A percentile compares a stretch with the other conserved stretches of the same genome.
These are phyloP conservation scores for Parathielavia hyrcaniae DNA, from an alignment of 495 filamentous ascomycete species.

Conservation along the genomic window DNA sequence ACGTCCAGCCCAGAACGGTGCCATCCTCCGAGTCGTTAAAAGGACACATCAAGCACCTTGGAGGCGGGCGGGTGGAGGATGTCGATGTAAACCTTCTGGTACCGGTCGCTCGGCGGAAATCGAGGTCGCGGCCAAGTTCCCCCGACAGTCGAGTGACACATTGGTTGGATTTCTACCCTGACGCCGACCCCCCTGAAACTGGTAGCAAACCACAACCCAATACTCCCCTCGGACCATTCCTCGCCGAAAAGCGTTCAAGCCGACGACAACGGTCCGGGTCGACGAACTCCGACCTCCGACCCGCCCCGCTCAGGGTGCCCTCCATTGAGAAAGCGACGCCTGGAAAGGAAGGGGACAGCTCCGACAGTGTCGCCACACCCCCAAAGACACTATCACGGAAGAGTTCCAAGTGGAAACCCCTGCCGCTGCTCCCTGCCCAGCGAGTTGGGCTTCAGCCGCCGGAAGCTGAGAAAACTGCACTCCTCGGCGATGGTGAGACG, in stretches of 20 bases:
- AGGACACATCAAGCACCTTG: constrained; percentile 31
- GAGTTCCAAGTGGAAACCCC: constrained; percentile 25
- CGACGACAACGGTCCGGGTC: constrained; percentile 1
- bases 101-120: not conserved
- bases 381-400: constrained; percentile 11
- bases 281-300: constrained; percentile 13
- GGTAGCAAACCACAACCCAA: not conserved
- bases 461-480: not conserved
- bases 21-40: too few species aligned
- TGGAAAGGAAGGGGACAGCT: not conserved
- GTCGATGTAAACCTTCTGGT: constrained; percentile 3
- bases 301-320: constrained; percentile 22
- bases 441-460: not conserved
- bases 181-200: constrained; percentile 12
- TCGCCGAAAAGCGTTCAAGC: not conserved
- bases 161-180: constrained; percentile 33
- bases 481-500: not conserved
- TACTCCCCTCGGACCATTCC: not conserved
- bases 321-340: constrained; percentile 17
- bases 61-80: constrained; percentile 28
- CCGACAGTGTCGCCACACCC: not conserved
- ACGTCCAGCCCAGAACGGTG: not conserved
- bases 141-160: constrained; percentile 31
- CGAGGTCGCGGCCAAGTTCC: constrained; percentile 14
- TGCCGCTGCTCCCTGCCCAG: constrained; percentile 18